These are phyloP conservation scores for Acacia concinna DNA, from an alignment of 331 rosid species.

Conservation along the genomic window DNA sequence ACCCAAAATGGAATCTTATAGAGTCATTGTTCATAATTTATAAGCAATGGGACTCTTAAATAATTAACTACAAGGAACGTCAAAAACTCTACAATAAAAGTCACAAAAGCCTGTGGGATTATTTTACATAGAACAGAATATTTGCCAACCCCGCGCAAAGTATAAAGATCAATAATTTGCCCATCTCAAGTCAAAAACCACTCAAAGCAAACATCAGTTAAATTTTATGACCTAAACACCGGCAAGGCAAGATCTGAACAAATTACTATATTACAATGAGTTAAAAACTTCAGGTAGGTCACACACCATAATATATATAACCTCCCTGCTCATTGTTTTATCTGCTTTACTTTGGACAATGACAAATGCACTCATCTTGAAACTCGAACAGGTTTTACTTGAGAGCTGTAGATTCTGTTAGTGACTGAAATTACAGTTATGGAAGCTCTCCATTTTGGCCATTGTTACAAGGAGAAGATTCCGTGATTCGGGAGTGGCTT, in stretches of 20 bases:
- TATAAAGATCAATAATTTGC: not conserved
- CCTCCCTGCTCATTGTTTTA: not conserved
- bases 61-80: not conserved
- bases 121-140: not conserved
- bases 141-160: not conserved
- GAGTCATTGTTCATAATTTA: not conserved
- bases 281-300: not conserved
- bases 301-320: not conserved
- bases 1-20: not conserved
- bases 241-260: not conserved
- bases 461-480: conserved; percentile 38
- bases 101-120: not conserved
- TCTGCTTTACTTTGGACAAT: conserved; percentile 17
- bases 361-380: conserved; percentile 4
- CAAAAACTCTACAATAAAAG: not conserved
- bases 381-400: conserved; percentile 6
- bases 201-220: not conserved
- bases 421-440: conserved; percentile 16
- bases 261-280: not conserved
- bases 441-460: conserved; percentile 34
- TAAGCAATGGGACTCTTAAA: not conserved
- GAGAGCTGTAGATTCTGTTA: conserved; percentile 29
- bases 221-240: not conserved
- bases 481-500: conserved; percentile 2
- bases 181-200: not conserved